Conservation (phyloP, 306 rosid genomes). For the Vigna reflexopilosa region DNA sequence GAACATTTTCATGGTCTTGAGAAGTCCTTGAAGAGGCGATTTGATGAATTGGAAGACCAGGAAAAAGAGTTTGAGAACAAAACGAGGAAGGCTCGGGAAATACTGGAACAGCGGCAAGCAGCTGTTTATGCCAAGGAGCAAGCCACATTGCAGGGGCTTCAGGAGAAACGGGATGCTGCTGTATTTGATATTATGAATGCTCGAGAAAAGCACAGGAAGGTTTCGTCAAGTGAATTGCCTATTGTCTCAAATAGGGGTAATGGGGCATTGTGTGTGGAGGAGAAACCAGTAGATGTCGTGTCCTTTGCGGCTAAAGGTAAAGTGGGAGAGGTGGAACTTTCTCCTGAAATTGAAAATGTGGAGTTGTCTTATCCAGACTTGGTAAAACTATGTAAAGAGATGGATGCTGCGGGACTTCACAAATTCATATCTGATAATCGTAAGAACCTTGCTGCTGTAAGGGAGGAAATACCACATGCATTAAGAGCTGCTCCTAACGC, state of each 20-base stretch:
- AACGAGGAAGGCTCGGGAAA: constrained; percentile 68
- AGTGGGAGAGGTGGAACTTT: constrained; percentile 50
- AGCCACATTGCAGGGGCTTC: constrained; percentile 73
- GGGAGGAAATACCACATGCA: constrained; percentile 91
- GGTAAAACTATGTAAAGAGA: constrained; percentile 75
- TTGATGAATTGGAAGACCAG: constrained; percentile 93
- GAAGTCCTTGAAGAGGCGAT: constrained; percentile 96
- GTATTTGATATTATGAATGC: constrained; percentile 66
- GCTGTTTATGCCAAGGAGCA: constrained; percentile 82
- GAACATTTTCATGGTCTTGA: constrained; percentile 96
- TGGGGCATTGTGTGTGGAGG: constrained; percentile 55
- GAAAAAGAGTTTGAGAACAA: constrained; percentile 84
- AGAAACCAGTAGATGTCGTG: constrained; percentile 63
- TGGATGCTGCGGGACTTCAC: constrained; percentile 92
- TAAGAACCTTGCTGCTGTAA: constrained; percentile 86
- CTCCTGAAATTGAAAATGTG: constrained; percentile 56
- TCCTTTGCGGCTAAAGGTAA: constrained; percentile 58
- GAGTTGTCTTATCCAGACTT: constrained; percentile 80
- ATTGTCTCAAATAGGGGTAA: constrained; percentile 57
- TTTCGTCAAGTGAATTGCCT: constrained; percentile 59
- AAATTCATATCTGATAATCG: constrained; percentile 95
- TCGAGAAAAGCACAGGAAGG: constrained; percentile 74
- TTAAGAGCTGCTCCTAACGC: constrained; percentile 82
- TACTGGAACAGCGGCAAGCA: constrained; percentile 74
- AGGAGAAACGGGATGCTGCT: constrained; percentile 92